phyloP scores from a whole-genome alignment of 2,329 filamentous ascomycete species.

The Hypoxylon sp. region DNA sequence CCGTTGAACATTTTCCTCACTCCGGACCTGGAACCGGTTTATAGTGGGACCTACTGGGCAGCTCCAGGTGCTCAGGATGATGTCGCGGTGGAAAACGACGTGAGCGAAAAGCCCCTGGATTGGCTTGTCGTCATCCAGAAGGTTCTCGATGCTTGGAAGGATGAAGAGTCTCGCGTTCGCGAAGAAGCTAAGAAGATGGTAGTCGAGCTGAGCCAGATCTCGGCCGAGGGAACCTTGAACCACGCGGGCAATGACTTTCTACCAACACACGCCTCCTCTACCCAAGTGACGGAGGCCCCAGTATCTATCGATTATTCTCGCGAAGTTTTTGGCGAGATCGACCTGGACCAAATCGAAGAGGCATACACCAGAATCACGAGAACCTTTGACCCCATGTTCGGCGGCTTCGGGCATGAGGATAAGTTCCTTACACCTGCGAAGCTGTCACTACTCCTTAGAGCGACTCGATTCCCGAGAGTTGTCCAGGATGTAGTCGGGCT shows the following conservation, averaged over 20 bases:
- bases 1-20: conserved; percentile 97
- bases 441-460: conserved; percentile 79
- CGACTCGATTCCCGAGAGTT: conserved; percentile 74
- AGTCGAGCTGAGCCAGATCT: conserved; percentile 82
- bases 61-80: conserved; percentile 69
- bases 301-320: conserved; percentile 39
- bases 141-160: conserved; percentile 77
- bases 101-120: conserved; percentile 70
- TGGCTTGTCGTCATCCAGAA: conserved; percentile 87
- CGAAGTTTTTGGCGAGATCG: conserved; percentile 72
- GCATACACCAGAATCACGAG: conserved; percentile 81
- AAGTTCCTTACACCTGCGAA: conserved; percentile 93
- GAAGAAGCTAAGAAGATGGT: conserved; percentile 86
- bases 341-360: conserved; percentile 91
- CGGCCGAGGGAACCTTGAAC: conserved; percentile 81
- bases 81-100: conserved; percentile 52
- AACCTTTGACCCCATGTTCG: conserved; percentile 81
- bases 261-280: conserved; percentile 32
- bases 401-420: conserved; percentile 81
- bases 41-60: conserved; percentile 96
- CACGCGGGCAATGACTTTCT: conserved; percentile 44
- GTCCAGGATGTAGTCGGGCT: conserved; percentile 90
- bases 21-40: conserved; percentile 89
- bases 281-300: conserved; percentile 15
- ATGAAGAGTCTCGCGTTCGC: conserved; percentile 83